Base-by-base conservation (phyloP, 192 early-diverging fungal genomes). In the Lobosporangium transversale region DNA sequence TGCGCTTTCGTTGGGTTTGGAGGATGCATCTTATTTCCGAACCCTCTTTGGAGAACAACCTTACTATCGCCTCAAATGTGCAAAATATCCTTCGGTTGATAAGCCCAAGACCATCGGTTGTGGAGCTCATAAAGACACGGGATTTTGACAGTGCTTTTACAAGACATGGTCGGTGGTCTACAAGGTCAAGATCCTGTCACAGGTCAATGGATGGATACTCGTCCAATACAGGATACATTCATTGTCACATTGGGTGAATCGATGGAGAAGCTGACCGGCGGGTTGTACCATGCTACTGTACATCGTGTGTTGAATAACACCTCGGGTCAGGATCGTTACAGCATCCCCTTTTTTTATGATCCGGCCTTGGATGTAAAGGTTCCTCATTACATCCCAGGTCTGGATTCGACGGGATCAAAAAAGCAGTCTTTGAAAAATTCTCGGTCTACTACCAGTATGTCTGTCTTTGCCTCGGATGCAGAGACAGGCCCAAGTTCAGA, bases 161-260 rank as follows among this genome's bases (percentile, higher is more conserved):
- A 90, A 75, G 86, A 81, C 49, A 63, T 76, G 29, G 81, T 87
- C 17, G 84, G 83, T 12, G 89, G 86, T 12, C 54, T 90, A 21
- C 89, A 90, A 51, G 88, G 89, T 9, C 88, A 90, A 55, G 80
- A 81, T 51, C 79, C 81, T 23, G 27, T 58, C 11, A 50, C 71
- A 10, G 89, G 89, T 3, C 27, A 81, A 40, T 90, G 89, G 88
- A 80, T 90, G 70, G 83, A 89, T 40, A 87, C 89, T 2, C 54
- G 68, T 0, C 82, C 89, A 0, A 68, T 89, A 24, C 82, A 82
- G 0, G 60, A 82, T 17, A 87, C 88, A 2, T 87, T 90, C 70
- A 81, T 90, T 18, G 85, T 90, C 24, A 90, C 89, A 31, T 87
- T 89, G 65, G 89, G 89, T 36, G 85, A 87, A 9, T 81, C 83